Base-by-base conservation (phyloP, 208 protist genomes). In the Crithidia brevicula region DNA sequence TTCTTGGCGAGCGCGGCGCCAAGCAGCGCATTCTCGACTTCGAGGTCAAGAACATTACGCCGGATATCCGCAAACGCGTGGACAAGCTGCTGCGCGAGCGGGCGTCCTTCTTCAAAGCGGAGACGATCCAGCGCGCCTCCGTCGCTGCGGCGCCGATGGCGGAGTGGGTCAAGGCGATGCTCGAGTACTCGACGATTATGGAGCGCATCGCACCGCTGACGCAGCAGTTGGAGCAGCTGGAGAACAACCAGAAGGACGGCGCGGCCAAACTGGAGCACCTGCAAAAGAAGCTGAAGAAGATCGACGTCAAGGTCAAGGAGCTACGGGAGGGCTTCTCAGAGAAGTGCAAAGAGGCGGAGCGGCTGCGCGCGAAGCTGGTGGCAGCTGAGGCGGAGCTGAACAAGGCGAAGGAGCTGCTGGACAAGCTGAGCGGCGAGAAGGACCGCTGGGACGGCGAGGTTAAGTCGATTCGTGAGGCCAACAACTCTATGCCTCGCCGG, bases 11-110 rank as follows among this genome's bases (percentile, higher is more conserved):
- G 69, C 81, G 82, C 13, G 92, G 91, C 28, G 93, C 97, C 15
- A 98, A 97, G 72, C 89, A 98, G 45, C 83, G 96, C 49, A 99
- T 99, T 87, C 69, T 99, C 52, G 89, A 95, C 40, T 99, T 99
- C 74, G 95, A 99, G 69, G 88, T 97, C 10, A 76, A 89, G n/a
- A 91, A 87, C 33, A 80, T 99, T 36, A 98, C 88, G 8, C 69
- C 85, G 25, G 88, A 57, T 31, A 91, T 87, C 60, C 91, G 86
- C 71, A 82, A 78, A 54, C 98, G 85, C 51, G 92, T 91, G 23
- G 78, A 82, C 71, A 93, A 76, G 82, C 49, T 99, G 51, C 69
- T 97, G n/a, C 58, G 88, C 59, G 79, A 95, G 36, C 97, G 96
- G 51, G 82, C 76, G 11, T 68, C 53, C 16, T 98, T 94, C 38